Conservation (phyloP, 202 grass and related monocot species). For the Schoenoplectus triqueter region DNA sequence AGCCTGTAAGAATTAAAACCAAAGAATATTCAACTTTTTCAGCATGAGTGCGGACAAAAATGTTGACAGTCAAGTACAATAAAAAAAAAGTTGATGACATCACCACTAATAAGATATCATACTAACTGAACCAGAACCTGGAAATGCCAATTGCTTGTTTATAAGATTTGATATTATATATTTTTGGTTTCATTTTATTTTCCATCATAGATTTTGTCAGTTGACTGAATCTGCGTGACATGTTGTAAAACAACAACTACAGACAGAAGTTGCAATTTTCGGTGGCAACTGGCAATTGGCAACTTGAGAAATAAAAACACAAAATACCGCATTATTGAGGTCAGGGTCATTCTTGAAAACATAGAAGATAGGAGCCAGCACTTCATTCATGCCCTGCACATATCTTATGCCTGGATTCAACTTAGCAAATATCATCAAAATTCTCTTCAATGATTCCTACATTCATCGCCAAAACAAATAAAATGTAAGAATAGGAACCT, state of each 20-base stretch:
- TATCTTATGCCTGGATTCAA: constrained; percentile 98
- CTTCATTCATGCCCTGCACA: constrained; percentile 99
- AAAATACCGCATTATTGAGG: constrained; percentile 57
- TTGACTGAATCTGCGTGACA: background rate
- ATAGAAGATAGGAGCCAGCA: constrained; percentile 92
- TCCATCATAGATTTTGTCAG: background rate
- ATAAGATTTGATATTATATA: background rate
- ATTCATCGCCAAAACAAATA: constrained; percentile 37
- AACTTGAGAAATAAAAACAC: background rate
- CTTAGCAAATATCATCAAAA: constrained; percentile 95
- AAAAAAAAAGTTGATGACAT: background rate
- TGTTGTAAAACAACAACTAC: background rate
- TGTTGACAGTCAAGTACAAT: background rate
- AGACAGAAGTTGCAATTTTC: background rate
- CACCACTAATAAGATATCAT: background rate
- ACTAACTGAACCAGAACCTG: background rate
- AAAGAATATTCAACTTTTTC: background rate
- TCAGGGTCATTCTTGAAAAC: constrained; percentile 92
- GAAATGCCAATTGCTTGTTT: background rate
- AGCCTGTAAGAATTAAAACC: constrained; percentile 49
- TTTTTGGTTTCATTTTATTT: background rate
- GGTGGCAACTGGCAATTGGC: background rate
- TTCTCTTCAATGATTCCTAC: constrained; percentile 86
- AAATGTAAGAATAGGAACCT: background rate
- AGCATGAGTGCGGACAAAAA: background rate